Evolutionary conservation across 208 protist species (phyloP).

Genomic region (Borovskyia barvae): DNA sequence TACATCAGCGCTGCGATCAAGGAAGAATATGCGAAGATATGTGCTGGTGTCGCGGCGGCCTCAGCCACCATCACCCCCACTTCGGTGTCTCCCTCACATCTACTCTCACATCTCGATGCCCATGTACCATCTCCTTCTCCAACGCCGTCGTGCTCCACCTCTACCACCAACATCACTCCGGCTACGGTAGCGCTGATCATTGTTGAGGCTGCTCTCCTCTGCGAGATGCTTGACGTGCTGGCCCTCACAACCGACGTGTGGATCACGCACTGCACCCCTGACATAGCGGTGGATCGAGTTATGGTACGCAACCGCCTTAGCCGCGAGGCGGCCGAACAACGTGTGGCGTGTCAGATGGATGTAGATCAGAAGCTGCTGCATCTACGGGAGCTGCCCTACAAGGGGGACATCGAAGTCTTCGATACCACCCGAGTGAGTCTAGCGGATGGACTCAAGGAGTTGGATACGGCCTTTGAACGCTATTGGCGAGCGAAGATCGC

Average conservation of each 20-base stretch:
- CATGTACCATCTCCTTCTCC: too few species aligned
- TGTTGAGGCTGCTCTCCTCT: slow-evolving; percentile 74
- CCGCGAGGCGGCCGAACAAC: slow-evolving; percentile 35
- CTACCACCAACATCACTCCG: neutral
- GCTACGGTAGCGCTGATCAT: slow-evolving; percentile 38
- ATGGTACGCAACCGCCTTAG: slow-evolving; percentile 42
- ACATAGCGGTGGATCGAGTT: slow-evolving; percentile 43
- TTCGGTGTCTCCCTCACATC: neutral
- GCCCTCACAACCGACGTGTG: slow-evolving; percentile 59
- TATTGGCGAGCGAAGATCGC: slow-evolving; percentile 50
- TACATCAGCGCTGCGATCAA: slow-evolving; percentile 56
- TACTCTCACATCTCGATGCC: neutral
- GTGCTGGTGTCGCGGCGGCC: neutral
- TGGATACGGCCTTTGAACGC: slow-evolving; percentile 37
- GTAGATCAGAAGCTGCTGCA: slow-evolving; percentile 24
- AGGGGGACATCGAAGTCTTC: slow-evolving; percentile 39
- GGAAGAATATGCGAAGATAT: slow-evolving; percentile 17
- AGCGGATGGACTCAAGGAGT: slow-evolving; percentile 40
- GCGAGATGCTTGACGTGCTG: slow-evolving; percentile 37
- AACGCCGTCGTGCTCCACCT: neutral
- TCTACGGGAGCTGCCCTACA: slow-evolving; percentile 35
- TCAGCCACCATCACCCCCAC: neutral
- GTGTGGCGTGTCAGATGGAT: slow-evolving; percentile 43
- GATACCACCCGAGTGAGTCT: slow-evolving; percentile 54
- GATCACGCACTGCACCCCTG: slow-evolving; percentile 55